Evolutionary conservation across 2,329 filamentous ascomycete genomes (phyloP).

Genomic region (Ophiocordyceps camponoti-leonardi): DNA sequence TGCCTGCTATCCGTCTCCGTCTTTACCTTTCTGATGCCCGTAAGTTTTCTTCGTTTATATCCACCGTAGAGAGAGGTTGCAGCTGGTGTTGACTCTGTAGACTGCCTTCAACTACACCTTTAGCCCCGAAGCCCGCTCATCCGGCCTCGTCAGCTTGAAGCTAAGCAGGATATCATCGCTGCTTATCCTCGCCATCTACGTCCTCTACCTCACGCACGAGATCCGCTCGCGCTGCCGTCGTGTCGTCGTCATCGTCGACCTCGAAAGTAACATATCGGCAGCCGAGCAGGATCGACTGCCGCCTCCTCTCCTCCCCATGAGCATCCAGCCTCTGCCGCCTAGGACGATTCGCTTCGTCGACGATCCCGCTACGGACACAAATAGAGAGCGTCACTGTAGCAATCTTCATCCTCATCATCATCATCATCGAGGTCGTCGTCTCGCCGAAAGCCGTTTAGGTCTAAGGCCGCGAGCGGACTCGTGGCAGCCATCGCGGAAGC

Average conservation of each 20-base stretch:
- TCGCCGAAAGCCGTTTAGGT: neutral
- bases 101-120: constrained; percentile 33
- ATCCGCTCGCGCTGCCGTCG: constrained; percentile 37
- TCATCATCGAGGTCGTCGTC: neutral
- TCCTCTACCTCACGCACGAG: constrained; percentile 59
- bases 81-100: constrained; percentile 6
- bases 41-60: constrained; percentile 4
- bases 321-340: constrained; percentile 3
- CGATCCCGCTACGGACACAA: constrained; percentile 1
- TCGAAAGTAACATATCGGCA: neutral
- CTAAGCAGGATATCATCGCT: constrained; percentile 66
- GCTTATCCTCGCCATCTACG: constrained; percentile 56
- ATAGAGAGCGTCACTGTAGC: no score
- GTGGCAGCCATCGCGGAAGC: constrained; percentile 7
- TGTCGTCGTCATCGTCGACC: neutral
- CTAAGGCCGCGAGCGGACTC: constrained; percentile 3
- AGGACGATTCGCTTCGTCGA: constrained; percentile 16
- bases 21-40: constrained; percentile 20
- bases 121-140: constrained; percentile 28
- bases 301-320: neutral
- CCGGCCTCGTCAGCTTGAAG: constrained; percentile 45
- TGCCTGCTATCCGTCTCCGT: constrained; percentile 20
- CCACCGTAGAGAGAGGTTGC: neutral
- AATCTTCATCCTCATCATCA: no score
- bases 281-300: neutral